These are phyloP conservation scores for Gossypium sturtianum DNA, from an alignment of 345 rosid genomes.

Conservation along the genomic window DNA sequence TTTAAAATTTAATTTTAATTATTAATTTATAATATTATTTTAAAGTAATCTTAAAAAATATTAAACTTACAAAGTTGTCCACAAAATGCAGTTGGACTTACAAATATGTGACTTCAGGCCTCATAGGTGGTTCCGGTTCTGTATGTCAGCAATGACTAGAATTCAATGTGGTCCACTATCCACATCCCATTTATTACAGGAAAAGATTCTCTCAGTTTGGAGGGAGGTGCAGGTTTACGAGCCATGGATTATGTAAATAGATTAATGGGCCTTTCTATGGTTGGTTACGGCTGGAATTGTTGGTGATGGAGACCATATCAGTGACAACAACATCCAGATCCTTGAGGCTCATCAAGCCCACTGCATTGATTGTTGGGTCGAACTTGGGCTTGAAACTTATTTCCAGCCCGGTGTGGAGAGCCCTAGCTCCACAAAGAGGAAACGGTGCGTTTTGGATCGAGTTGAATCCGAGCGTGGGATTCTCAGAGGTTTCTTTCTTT, in stretches of 20 bases:
- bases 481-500: conserved; percentile 1
- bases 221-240: conserved; percentile 16
- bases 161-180: conserved; percentile 38
- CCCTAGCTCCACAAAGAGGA: neutral
- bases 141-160: conserved; percentile 6
- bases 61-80: too few relatives aligned
- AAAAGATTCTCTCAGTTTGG: conserved; percentile 14
- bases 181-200: neutral
- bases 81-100: too few relatives aligned
- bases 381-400: neutral
- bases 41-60: too few relatives aligned
- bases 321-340: conserved; percentile 18
- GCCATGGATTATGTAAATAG: conserved; percentile 22
- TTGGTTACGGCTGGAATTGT: conserved; percentile 47
- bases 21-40: too few relatives aligned
- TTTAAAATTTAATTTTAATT: too few relatives aligned
- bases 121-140: too few relatives aligned
- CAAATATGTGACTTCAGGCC: too few relatives aligned
- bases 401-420: neutral
- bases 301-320: conserved; percentile 27
- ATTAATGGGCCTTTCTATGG: conserved; percentile 45
- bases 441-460: conserved; percentile 8
- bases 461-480: conserved; percentile 8
- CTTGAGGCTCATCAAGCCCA: conserved; percentile 27
- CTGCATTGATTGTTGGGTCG: conserved; percentile 13